Evolutionary conservation across 768 basidiomycete genomes (phyloP).

Genomic region (Boletus tylopilopsis): DNA sequence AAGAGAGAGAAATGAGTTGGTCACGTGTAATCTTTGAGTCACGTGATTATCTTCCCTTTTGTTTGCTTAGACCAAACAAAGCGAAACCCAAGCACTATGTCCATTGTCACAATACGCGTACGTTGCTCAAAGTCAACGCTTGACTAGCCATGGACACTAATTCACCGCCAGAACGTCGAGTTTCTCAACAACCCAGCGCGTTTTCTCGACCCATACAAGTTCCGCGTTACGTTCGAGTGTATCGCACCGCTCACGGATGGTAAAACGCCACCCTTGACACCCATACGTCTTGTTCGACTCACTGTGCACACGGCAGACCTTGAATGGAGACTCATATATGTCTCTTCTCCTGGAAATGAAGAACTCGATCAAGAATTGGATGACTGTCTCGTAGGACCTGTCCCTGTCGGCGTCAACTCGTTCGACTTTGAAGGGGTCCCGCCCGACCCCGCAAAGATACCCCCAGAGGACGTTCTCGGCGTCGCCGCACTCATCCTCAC

Average conservation of each 20-base stretch:
- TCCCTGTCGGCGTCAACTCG: slow-evolving; percentile 94
- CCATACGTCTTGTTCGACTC: not conserved
- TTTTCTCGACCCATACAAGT: slow-evolving; percentile 87
- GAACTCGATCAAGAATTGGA: slow-evolving; percentile 96
- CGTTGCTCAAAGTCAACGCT: slow-evolving; percentile 15
- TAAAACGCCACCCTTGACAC: slow-evolving; percentile 27
- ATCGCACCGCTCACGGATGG: slow-evolving; percentile 89
- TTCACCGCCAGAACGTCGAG: slow-evolving; percentile 65
- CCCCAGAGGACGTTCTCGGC: slow-evolving; percentile 86
- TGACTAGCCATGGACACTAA: not conserved
- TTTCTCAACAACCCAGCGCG: slow-evolving; percentile 92
- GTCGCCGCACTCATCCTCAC: slow-evolving; percentile 97
- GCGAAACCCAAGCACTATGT: slow-evolving; percentile 40
- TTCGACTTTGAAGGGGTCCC: slow-evolving; percentile 93
- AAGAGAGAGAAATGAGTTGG: slow-evolving; percentile 3
- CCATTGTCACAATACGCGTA: slow-evolving; percentile 68
- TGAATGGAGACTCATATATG: slow-evolving; percentile 97
- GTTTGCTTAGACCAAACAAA: not conserved
- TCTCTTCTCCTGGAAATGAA: slow-evolving; percentile 88
- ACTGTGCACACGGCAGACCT: slow-evolving; percentile 55
- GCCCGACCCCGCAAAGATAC: slow-evolving; percentile 82
- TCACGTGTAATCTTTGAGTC: not conserved
- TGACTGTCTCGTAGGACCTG: slow-evolving; percentile 95
- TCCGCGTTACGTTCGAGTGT: slow-evolving; percentile 96
- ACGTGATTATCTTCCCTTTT: too few species aligned